These are phyloP conservation scores for Monosporozyma aquatica DNA, from an alignment of 805 yeast genomes.

Conservation along the genomic window DNA sequence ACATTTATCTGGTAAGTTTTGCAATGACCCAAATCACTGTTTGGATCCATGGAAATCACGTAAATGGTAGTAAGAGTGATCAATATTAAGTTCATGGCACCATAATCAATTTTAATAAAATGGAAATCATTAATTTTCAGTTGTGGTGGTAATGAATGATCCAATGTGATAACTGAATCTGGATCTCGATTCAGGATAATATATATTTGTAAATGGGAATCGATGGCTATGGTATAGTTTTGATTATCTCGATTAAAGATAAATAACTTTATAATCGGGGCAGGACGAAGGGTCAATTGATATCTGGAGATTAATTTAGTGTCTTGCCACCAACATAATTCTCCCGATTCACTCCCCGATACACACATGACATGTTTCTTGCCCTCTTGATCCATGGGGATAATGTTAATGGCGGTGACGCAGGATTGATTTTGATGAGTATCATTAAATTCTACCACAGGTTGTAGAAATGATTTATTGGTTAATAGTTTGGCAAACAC, in stretches of 20 bases:
- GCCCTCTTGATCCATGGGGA: slow-evolving; percentile 14
- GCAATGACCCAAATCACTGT: slow-evolving; percentile 18
- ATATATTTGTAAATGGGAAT: slow-evolving; percentile 16
- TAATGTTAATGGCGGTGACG: slow-evolving; percentile 27
- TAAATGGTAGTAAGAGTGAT: slow-evolving; percentile 15
- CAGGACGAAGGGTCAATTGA: slow-evolving; percentile 18
- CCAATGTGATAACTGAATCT: slow-evolving; percentile 16
- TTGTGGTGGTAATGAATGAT: slow-evolving; percentile 11
- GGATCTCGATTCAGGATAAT: slow-evolving; percentile 9
- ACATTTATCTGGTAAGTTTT: slow-evolving; percentile 14
- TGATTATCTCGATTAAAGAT: slow-evolving; percentile 8
- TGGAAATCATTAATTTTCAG: slow-evolving; percentile 9
- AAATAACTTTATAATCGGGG: slow-evolving; percentile 16
- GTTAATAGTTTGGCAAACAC: slow-evolving; percentile 28
- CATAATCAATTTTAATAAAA: slow-evolving; percentile 28
- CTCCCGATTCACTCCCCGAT: slow-evolving; percentile 29
- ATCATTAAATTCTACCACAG: slow-evolving; percentile 25
- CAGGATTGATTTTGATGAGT: slow-evolving; percentile 17
- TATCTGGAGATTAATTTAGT: slow-evolving; percentile 13
- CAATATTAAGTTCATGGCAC: slow-evolving; percentile 20
- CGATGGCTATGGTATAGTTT: slow-evolving; percentile 20
- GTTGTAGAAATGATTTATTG: slow-evolving; percentile 28
- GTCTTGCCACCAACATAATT: slow-evolving; percentile 30
- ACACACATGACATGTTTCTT: slow-evolving; percentile 15
- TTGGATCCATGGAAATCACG: slow-evolving; percentile 20